These are phyloP conservation scores for Sclerotinia trifoliorum DNA, from an alignment of 2,329 filamentous ascomycete genomes.

Conservation along the genomic window DNA sequence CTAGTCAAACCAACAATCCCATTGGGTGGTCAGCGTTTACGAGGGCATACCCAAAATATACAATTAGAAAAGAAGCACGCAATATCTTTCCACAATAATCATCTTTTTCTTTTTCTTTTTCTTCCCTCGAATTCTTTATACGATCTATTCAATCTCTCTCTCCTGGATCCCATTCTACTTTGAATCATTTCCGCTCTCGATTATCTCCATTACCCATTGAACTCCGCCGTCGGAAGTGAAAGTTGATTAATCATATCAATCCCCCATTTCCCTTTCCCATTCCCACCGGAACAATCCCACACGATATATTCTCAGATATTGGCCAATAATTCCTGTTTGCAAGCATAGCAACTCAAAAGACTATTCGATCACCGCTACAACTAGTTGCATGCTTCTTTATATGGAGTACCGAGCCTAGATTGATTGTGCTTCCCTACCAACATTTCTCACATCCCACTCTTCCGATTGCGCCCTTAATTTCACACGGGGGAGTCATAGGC, in stretches of 20 bases:
- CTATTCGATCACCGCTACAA: neutral
- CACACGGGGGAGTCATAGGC: neutral
- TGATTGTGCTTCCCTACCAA: neutral
- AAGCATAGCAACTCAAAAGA: neutral
- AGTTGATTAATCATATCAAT: conserved; percentile 14
- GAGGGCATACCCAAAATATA: conserved; percentile 6
- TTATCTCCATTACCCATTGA: neutral
- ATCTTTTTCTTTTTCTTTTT: neutral
- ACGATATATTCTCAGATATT: neutral
- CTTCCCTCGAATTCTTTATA: neutral
- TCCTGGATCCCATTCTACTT: neutral
- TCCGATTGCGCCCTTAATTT: conserved; percentile 17
- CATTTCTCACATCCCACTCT: conserved; percentile 7
- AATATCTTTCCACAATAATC: neutral
- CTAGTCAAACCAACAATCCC: neutral
- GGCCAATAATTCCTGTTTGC: neutral
- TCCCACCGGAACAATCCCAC: neutral
- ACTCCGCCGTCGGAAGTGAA: neutral
- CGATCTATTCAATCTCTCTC: neutral
- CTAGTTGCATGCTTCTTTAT: neutral
- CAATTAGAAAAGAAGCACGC: conserved; percentile 9
- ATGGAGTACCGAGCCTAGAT: neutral
- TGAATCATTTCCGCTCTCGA: neutral
- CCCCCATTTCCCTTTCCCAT: neutral
- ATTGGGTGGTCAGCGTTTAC: conserved; percentile 15